A percentile compares a stretch with the other conserved stretches of the same genome.
These are phyloP conservation scores for Mucuna pruriens DNA, from an alignment of 306 rosid species.

Conservation along the genomic window DNA sequence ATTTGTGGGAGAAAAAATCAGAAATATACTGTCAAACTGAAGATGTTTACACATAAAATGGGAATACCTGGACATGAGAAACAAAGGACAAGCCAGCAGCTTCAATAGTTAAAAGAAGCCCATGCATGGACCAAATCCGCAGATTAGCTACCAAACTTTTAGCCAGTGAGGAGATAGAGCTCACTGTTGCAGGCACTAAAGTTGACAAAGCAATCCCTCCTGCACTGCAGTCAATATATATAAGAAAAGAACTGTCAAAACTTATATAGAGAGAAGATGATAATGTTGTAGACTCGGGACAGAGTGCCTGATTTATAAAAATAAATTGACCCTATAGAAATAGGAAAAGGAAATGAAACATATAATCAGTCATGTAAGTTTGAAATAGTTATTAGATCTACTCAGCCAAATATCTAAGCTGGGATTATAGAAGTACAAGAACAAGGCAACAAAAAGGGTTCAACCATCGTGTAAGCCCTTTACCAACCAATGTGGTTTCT, in stretches of 20 bases:
- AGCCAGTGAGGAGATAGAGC: constrained; percentile 79
- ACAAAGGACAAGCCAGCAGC: constrained; percentile 98
- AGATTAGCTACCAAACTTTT: constrained; percentile 80
- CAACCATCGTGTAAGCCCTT: background rate
- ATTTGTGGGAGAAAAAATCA: constrained; percentile 7
- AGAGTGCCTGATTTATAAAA: background rate
- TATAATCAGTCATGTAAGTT: background rate
- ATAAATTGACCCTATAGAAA: background rate
- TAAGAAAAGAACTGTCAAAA: constrained; percentile 41
- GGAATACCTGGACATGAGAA: constrained; percentile 93
- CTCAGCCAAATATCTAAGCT: constrained; percentile 11
- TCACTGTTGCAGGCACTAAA: constrained; percentile 93
- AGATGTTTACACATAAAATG: constrained; percentile 30
- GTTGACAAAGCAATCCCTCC: constrained; percentile 99
- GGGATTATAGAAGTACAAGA: constrained; percentile 2
- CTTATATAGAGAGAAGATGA: background rate
- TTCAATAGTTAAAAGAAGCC: constrained; percentile 93
- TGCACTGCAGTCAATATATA: constrained; percentile 77
- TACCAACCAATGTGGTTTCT: background rate
- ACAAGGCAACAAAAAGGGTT: background rate
- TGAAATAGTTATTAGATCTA: background rate
- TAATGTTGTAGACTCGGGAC: background rate
- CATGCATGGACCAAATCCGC: constrained; percentile 98
- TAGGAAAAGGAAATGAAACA: constrained; percentile 25
- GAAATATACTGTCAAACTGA: constrained; percentile 30